A percentile compares a stretch with the other conserved stretches of the same genome.
phyloP scores from a whole-genome alignment of 2,329 filamentous ascomycete genomes.

The Penicillium sp. region DNA sequence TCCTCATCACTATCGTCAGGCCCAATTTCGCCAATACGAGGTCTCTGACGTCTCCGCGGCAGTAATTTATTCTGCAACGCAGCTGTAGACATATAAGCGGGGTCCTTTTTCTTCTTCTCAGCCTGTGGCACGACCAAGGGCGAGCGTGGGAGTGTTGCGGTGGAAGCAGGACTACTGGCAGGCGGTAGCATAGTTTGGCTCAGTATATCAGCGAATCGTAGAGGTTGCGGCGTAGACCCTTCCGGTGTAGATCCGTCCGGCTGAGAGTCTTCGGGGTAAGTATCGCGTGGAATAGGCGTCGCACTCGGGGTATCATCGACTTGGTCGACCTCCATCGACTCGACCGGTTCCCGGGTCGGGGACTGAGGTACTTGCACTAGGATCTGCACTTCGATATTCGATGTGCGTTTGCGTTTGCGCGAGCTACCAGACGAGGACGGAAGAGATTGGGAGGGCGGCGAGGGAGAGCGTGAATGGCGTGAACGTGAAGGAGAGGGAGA shows the following conservation, averaged over 20 bases:
- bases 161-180: constrained; percentile 36
- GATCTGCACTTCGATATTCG: constrained; percentile 18
- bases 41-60: constrained; percentile 32
- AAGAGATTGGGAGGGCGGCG: constrained; percentile 27
- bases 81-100: constrained; percentile 37
- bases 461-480: constrained; percentile 27
- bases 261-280: not conserved
- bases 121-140: constrained; percentile 6
- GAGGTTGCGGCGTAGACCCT: constrained; percentile 11
- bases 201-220: constrained; percentile 27
- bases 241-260: constrained; percentile 1
- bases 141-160: constrained; percentile 12
- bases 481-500: constrained; percentile 28
- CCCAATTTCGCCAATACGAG: constrained; percentile 22
- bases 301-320: constrained; percentile 24
- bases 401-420: constrained; percentile 43
- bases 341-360: constrained; percentile 8
- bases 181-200: constrained; percentile 45
- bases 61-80: constrained; percentile 40
- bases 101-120: constrained; percentile 11
- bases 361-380: constrained; percentile 37
- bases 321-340: constrained; percentile 8
- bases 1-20: constrained; percentile 32
- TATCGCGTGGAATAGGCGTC: constrained; percentile 18
- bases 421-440: constrained; percentile 35